Evolutionary conservation across 169 alveolate species (phyloP).

Genomic region (Cyclospora cayetanensis): DNA sequence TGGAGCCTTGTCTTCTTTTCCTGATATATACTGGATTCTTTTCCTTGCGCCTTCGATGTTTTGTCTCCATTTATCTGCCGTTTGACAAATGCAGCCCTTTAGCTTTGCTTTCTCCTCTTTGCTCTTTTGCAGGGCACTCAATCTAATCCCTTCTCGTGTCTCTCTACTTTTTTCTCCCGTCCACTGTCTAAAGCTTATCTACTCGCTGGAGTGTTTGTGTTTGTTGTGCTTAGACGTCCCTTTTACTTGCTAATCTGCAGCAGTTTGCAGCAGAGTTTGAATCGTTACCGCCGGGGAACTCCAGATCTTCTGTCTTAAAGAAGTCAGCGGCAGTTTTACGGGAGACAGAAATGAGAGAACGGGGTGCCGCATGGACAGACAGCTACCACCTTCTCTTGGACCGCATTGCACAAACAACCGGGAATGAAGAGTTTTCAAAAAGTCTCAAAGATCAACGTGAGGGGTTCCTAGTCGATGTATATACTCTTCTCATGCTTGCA

Average conservation of each 20-base stretch:
- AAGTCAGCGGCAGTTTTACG: not conserved
- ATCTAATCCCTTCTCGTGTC: not conserved
- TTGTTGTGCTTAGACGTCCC: not conserved
- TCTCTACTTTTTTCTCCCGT: not conserved
- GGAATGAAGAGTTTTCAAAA: not conserved
- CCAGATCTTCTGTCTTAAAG: not conserved
- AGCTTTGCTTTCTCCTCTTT: not conserved
- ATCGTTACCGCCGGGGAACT: not conserved
- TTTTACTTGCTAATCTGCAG: not conserved
- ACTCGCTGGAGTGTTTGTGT: not conserved
- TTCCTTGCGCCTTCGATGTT: not conserved
- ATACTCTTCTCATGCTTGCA: no score
- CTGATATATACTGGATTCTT: not conserved
- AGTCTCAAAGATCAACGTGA: not conserved
- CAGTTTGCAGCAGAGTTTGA: not conserved
- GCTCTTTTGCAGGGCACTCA: no score
- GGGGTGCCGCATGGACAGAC: slow-evolving; percentile 5
- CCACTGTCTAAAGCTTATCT: not conserved
- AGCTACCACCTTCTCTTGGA: not conserved
- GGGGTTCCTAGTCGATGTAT: no score
- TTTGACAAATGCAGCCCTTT: not conserved
- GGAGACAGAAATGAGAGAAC: slow-evolving; percentile 17
- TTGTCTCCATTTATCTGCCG: not conserved
- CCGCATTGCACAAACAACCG: not conserved
- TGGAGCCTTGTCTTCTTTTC: not conserved